Conservation (phyloP, 495 filamentous ascomycete species). For the Penicillium tannophilum region DNA sequence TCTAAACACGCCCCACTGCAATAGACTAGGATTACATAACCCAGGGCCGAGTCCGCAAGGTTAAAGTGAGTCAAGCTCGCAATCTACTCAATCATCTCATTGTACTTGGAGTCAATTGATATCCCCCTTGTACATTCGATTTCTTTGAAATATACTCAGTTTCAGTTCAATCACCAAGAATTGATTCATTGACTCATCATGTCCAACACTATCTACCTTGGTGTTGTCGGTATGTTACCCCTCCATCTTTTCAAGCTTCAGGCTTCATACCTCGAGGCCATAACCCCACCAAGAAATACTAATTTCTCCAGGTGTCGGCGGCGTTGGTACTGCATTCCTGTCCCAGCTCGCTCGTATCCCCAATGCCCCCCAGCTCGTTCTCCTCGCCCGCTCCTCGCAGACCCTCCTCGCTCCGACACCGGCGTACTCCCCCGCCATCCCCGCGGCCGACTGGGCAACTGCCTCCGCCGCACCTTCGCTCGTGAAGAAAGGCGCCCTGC, state of each 20-base stretch:
- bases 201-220: constrained; percentile 50
- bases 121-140: neutral
- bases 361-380: constrained; percentile 68
- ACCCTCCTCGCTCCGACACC: constrained; percentile 61
- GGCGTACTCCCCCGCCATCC: constrained; percentile 51
- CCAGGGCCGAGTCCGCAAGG: neutral
- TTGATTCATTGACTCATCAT: constrained; percentile 29
- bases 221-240: constrained; percentile 43
- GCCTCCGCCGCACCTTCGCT: constrained; percentile 58
- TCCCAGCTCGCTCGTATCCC: constrained; percentile 70
- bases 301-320: constrained; percentile 72
- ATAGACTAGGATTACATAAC: constrained; percentile 1
- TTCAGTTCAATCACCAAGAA: neutral
- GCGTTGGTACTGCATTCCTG: constrained; percentile 91
- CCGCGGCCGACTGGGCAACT: constrained; percentile 54
- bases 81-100: constrained; percentile 5
- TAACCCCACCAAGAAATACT: neutral
- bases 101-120: neutral
- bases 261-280: neutral
- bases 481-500: constrained; percentile 50
- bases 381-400: constrained; percentile 80
- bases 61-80: constrained; percentile 4
- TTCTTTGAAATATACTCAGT: neutral
- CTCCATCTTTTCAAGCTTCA: constrained; percentile 6
- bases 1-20: neutral